Conservation (phyloP, 2,329 filamentous ascomycete species). For the Fusarium sublunatum region DNA sequence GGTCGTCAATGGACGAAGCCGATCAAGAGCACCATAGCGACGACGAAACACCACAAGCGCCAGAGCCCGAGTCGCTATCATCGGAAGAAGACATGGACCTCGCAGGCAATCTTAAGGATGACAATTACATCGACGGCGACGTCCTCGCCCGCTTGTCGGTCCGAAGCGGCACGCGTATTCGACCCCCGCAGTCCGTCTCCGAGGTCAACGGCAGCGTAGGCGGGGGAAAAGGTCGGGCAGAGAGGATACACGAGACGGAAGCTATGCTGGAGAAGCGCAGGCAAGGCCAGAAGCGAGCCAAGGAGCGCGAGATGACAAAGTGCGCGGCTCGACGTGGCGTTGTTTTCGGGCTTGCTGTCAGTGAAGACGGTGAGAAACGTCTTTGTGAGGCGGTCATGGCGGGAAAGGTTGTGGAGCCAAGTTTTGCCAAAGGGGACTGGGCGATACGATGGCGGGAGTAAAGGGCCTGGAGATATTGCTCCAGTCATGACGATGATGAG, state of each 20-base stretch:
- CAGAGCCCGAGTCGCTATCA: not conserved
- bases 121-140: slow-evolving; percentile 55
- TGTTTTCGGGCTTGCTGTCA: slow-evolving; percentile 62
- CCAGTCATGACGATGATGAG: not conserved
- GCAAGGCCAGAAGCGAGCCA: slow-evolving; percentile 58
- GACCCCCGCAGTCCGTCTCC: slow-evolving; percentile 54
- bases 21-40: not conserved
- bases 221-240: slow-evolving; percentile 65
- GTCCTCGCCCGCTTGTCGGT: slow-evolving; percentile 50
- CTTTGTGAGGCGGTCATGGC: slow-evolving; percentile 70
- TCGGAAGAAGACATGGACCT: slow-evolving; percentile 7
- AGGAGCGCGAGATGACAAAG: slow-evolving; percentile 68
- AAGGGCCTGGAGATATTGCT: not conserved
- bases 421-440: slow-evolving; percentile 72
- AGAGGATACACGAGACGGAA: slow-evolving; percentile 63
- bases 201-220: slow-evolving; percentile 67
- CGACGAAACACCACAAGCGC: not conserved
- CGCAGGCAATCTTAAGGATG: not conserved
- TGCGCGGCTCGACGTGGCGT: slow-evolving; percentile 71
- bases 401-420: slow-evolving; percentile 67
- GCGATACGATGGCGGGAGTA: slow-evolving; percentile 65
- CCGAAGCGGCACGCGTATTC: slow-evolving; percentile 52
- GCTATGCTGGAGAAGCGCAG: slow-evolving; percentile 61
- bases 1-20: slow-evolving; percentile 10
- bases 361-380: slow-evolving; percentile 40